phyloP scores from a whole-genome alignment of 352 stramenopile species.

The Phytophthora ramorum region DNA sequence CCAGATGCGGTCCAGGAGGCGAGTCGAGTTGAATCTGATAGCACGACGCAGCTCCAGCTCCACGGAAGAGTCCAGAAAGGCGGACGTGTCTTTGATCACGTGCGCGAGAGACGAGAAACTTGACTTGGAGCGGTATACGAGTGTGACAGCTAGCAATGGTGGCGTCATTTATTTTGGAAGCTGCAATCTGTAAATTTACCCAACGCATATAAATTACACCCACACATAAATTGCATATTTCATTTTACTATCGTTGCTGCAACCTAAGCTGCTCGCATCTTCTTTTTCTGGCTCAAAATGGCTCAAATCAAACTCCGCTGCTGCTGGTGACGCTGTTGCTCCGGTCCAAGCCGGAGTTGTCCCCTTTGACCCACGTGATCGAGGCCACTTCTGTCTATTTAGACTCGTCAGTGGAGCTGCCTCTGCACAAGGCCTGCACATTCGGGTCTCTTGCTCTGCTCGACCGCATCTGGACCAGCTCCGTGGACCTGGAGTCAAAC shows the following conservation, averaged over 20 bases:
- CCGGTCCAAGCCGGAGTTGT: not conserved
- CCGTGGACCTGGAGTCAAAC: too few relatives aligned
- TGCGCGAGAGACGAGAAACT: not conserved
- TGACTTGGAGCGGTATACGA: not conserved
- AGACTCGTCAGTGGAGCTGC: not conserved
- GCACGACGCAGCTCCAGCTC: not conserved
- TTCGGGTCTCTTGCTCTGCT: not conserved
- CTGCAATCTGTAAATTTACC: not conserved
- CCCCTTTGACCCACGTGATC: not conserved
- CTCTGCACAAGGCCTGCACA: too few relatives aligned
- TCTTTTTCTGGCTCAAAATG: not conserved
- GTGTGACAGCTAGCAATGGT: not conserved
- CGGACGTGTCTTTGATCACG: not conserved
- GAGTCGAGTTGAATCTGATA: not conserved
- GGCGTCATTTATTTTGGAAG: not conserved
- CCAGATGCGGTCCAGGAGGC: not conserved
- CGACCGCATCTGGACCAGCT: not conserved
- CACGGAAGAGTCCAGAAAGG: slow-evolving; percentile 3
- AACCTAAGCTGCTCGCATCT: too few relatives aligned
- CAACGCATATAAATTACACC: not conserved
- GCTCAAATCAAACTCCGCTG: too few relatives aligned
- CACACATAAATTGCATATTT: not conserved
- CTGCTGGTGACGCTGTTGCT: not conserved
- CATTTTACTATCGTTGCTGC: too few relatives aligned
- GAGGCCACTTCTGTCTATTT: too few relatives aligned